Conservation (phyloP, 371 early-diverging fungal genomes). For the Blakeslea trispora region DNA sequence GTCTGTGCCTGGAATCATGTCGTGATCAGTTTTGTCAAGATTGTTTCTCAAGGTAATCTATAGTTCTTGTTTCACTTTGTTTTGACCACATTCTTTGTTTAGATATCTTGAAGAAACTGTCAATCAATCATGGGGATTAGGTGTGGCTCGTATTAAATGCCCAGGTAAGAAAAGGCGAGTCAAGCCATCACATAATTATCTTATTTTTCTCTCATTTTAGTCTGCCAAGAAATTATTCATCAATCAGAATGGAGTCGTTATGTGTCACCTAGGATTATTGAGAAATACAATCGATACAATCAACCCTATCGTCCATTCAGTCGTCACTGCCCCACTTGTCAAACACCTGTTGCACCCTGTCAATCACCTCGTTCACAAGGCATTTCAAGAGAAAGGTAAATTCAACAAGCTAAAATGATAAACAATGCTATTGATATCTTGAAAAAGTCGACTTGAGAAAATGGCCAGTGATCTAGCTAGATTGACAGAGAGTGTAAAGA, state of each 20-base stretch:
- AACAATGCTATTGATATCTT: background rate
- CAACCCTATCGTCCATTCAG: constrained; percentile 65
- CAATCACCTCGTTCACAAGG: constrained; percentile 33
- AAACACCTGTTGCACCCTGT: constrained; percentile 45
- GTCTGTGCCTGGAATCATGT: constrained; percentile 62
- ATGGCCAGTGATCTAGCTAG: constrained; percentile 16
- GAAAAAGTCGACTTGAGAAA: constrained; percentile 16
- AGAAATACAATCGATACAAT: constrained; percentile 62
- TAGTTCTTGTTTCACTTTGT: no score
- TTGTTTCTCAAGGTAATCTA: constrained; percentile 67
- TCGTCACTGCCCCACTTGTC: constrained; percentile 56
- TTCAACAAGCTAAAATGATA: background rate
- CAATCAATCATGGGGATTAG: constrained; percentile 66
- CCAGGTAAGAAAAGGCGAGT: constrained; percentile 39
- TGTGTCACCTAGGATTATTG: constrained; percentile 41
- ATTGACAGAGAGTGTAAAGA: background rate
- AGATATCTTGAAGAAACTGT: constrained; percentile 68
- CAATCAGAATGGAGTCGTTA: constrained; percentile 64
- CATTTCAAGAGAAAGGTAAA: constrained; percentile 33
- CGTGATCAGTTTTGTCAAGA: constrained; percentile 70
- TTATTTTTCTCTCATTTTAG: constrained; percentile 22
- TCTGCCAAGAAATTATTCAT: constrained; percentile 58
- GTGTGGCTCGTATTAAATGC: constrained; percentile 62
- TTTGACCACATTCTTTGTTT: constrained; percentile 2
- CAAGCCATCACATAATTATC: background rate